Base-by-base conservation (phyloP, 495 filamentous ascomycete genomes). In the Talaromyces trachyspermus region DNA sequence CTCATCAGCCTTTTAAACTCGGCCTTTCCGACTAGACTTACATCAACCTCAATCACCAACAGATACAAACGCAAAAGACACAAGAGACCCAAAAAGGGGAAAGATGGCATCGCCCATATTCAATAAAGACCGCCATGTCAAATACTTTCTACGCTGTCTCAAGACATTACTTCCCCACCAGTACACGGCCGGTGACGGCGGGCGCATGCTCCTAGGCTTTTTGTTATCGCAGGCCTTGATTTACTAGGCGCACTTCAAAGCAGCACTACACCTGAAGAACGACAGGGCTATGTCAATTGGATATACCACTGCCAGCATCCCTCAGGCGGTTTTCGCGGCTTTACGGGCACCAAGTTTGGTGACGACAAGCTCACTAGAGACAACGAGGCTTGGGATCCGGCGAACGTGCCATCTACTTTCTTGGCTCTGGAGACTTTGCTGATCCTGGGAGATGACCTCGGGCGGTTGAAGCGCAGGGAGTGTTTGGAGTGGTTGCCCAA, bases 61-160 rank as follows among this genome's bases (percentile, higher is more conserved):
- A n/a, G n/a, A n/a, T n/a, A 18, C 19, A 5, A 41, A 2, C 20
- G 6, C 24, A 11, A n/a, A n/a, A n/a, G n/a, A 24, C 9, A 24
- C 19, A 24, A 24, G 1, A 8, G 2, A 44, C n/a, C 25, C 22
- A 12, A 14, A 14, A 42, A 25, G 19, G 11, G 19, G 12, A 27
- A 30, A 44, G 17, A 72, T 72, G 67, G 42, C 61, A 24, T 61
- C 55, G 44, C 51, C 76, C 32, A 56, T 61, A 20, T 78, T 92
- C 59, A 76, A 88, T 59, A 80, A 78, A 42, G 72, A 78, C 20
- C 79, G 74, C 37, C 92, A 98, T 63, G 71, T 91, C 58, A 88
- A 84, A 59, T 98, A 95, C 75, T 97, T 91, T 84, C 79, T 88
- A 50, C 82, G 89, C 59, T 95, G 89, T 54, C 76, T 91, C 35